Conservation (phyloP, 2,329 filamentous ascomycete genomes). For the Catunica adiposa region DNA sequence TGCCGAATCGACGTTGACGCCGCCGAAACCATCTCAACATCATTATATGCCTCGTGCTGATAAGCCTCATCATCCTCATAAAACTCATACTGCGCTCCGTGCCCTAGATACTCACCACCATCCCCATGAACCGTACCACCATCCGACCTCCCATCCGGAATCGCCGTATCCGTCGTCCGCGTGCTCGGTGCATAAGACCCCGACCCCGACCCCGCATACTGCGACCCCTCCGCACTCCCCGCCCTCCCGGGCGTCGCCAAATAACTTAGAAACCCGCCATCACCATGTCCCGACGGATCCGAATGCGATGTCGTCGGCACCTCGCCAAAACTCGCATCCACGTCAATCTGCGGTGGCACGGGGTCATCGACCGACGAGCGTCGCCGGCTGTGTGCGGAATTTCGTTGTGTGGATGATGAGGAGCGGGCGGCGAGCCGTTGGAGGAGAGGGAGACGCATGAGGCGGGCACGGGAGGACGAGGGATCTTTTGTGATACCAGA, state of each 20-base stretch:
- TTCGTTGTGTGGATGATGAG: not conserved
- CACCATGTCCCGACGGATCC: not conserved
- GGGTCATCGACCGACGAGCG: not conserved
- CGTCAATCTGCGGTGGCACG: not conserved
- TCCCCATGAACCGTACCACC: not conserved
- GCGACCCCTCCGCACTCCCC: not conserved
- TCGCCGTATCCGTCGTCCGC: not conserved
- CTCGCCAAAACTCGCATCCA: not conserved
- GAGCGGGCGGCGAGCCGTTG: slow-evolving; percentile 1
- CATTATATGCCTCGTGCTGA: not conserved
- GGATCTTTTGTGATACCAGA: not conserved
- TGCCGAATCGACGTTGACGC: slow-evolving; percentile 8
- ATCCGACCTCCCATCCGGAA: not conserved
- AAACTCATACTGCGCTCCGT: slow-evolving; percentile 1
- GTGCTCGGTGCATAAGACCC: not conserved
- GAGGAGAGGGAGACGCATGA: slow-evolving; percentile 8
- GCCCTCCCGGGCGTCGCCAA: no score
- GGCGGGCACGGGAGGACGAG: slow-evolving; percentile 6
- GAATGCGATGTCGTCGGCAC: not conserved
- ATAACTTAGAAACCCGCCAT: not conserved
- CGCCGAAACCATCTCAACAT: slow-evolving; percentile 2
- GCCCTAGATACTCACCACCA: not conserved
- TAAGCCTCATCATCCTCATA: slow-evolving; percentile 1
- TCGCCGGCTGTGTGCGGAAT: not conserved
- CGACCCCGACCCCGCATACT: not conserved